Conservation (phyloP, 805 yeast genomes). For the Ogataea henricii region DNA sequence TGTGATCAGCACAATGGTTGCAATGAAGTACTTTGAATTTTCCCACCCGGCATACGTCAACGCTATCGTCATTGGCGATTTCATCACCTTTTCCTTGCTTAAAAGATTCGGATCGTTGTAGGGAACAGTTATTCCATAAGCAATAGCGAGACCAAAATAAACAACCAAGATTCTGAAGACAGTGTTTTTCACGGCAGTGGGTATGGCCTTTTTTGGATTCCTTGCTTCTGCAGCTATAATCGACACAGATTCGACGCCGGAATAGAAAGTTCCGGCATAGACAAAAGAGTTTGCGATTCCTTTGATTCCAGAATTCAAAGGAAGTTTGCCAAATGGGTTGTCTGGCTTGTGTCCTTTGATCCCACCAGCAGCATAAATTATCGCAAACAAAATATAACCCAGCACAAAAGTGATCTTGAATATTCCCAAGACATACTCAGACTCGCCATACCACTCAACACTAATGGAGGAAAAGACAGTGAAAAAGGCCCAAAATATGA, state of each 20-base stretch:
- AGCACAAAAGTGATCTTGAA: constrained; percentile 47
- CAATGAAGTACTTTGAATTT: constrained; percentile 38
- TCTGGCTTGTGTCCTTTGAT: constrained; percentile 26
- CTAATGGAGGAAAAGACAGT: constrained; percentile 52
- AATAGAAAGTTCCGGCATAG: constrained; percentile 59
- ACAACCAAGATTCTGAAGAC: constrained; percentile 54
- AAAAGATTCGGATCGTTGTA: constrained; percentile 48
- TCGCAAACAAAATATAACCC: constrained; percentile 53
- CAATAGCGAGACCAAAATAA: constrained; percentile 52
- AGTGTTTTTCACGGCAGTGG: constrained; percentile 54
- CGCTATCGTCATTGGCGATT: constrained; percentile 48
- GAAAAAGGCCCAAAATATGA: constrained; percentile 54
- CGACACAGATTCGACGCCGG: constrained; percentile 61
- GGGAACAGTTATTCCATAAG: constrained; percentile 58
- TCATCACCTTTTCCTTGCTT: constrained; percentile 34
- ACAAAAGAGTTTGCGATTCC: constrained; percentile 57
- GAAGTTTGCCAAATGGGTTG: constrained; percentile 35
- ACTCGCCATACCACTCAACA: constrained; percentile 57
- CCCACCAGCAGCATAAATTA: constrained; percentile 46
- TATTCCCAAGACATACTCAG: constrained; percentile 55
- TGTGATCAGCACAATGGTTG: constrained; percentile 56
- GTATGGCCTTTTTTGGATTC: constrained; percentile 56
- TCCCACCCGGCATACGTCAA: constrained; percentile 47
- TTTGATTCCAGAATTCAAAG: constrained; percentile 49
- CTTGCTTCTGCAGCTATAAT: constrained; percentile 58